phyloP scores from a whole-genome alignment of 2,329 filamentous ascomycete species.

The Geosmithia morbida region DNA sequence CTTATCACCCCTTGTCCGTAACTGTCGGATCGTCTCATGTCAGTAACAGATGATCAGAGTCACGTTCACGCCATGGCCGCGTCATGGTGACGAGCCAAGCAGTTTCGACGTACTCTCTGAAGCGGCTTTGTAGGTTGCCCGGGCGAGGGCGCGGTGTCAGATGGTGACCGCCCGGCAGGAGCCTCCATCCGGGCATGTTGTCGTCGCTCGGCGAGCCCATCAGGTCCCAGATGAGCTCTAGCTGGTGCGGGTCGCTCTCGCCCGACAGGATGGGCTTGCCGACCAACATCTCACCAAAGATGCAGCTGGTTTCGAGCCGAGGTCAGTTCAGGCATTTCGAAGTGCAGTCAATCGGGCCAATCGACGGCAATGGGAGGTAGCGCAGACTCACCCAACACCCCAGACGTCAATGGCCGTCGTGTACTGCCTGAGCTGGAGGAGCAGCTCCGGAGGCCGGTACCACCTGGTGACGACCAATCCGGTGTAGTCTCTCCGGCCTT shows the following conservation, averaged over 20 bases:
- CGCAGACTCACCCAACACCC: conserved; percentile 70
- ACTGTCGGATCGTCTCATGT: conserved; percentile 20
- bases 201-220: conserved; percentile 82
- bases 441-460: conserved; percentile 89
- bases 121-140: conserved; percentile 56
- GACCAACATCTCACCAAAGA: conserved; percentile 95
- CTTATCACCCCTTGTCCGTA: conserved; percentile 60
- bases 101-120: conserved; percentile 45
- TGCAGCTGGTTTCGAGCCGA: conserved; percentile 44
- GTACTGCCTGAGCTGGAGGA: conserved; percentile 77
- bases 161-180: conserved; percentile 67
- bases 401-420: conserved; percentile 98
- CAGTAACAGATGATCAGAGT: background rate
- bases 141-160: conserved; percentile 47
- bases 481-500: conserved; percentile 82
- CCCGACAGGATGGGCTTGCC: conserved; percentile 86
- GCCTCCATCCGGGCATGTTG: conserved; percentile 83
- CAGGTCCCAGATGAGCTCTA: conserved; percentile 86
- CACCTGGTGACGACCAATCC: conserved; percentile 93
- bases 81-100: background rate
- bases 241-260: conserved; percentile 76
- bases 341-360: background rate
- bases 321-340: background rate
- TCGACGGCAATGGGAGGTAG: background rate
- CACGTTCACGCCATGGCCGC: too few species aligned